Base-by-base conservation (phyloP, 179 eudicot species). In the Spinacia oleracea region DNA sequence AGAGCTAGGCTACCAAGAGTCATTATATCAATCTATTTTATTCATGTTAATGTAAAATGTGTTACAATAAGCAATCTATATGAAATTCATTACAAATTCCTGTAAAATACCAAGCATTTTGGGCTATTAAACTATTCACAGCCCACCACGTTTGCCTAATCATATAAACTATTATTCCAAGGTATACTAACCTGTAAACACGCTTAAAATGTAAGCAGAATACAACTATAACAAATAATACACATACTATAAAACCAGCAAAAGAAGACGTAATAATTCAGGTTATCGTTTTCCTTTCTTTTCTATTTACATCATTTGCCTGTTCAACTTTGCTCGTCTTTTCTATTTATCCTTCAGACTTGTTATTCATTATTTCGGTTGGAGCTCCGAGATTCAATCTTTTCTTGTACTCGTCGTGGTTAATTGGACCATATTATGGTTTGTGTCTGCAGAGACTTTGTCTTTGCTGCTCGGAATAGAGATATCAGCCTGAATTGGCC, bases 401-500 rank as follows among this genome's bases (percentile, higher is more conserved):
- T 70, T 58, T 43, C 59, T 78, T 70, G 43, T 29, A n/a, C 45
- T 45, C 6, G 18, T 64, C 62, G 43, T 63, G 25, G 9, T 53
- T 64, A 40, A 74, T 78, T 62, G 73, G 32, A 43, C 60, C 53
- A 70, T 62, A 70, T 25, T 11, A 45, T 79, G 67, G 48, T 75
- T 78, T 80, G 51, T 81, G 77, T 74, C 32, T 86, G 79, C 93
- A 95, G 98, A 83, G 92, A 86, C 83, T 93, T 86, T 85, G 98
- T 90, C 77, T 89, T 84, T 80, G 77, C 88, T 71, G 72, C 89
- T 55, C 87, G 98, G 84, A 88, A 82, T 79, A 90, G 88, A 80
- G 95, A 93, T 82, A 90, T 95, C 78, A 78, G 85, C 83, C 77
- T 69, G 43, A 89, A 87, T 70, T 95, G 98, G 97, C 98, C 98